Evolutionary conservation across 345 rosid genomes (phyloP).

Genomic region (Schrenkiella parvula): DNA sequence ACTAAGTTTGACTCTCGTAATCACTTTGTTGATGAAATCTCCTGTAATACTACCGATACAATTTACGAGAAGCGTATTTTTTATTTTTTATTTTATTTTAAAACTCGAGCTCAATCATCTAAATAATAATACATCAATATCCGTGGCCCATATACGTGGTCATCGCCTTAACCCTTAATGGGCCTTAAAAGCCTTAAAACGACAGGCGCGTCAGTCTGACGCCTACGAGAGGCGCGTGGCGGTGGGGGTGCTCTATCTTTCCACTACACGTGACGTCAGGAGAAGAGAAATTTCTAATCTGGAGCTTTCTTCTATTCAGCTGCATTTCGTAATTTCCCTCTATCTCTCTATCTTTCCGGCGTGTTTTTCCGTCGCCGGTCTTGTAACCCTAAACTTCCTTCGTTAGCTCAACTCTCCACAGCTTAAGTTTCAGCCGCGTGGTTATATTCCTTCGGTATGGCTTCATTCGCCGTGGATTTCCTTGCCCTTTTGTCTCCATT

Average conservation of each 20-base stretch:
- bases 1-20: too few relatives aligned
- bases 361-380: neutral
- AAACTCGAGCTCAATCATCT: too few relatives aligned
- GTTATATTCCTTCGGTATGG: neutral
- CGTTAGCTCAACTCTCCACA: neutral
- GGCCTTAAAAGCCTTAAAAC: neutral
- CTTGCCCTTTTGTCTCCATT: neutral
- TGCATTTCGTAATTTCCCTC: neutral
- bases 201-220: neutral
- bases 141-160: neutral
- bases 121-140: too few relatives aligned
- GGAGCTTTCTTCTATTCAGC: neutral
- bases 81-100: too few relatives aligned
- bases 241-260: neutral
- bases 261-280: slow-evolving; percentile 2
- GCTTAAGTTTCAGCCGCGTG: neutral
- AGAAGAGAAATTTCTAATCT: neutral
- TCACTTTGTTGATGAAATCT: too few relatives aligned
- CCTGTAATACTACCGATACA: too few relatives aligned
- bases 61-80: too few relatives aligned
- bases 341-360: neutral
- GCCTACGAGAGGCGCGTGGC: neutral
- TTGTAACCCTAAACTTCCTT: neutral
- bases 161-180: neutral
- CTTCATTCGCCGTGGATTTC: neutral